A percentile compares a stretch with the other conserved stretches of the same genome.
Evolutionary conservation across 2,329 filamentous ascomycete genomes (phyloP).

Genomic region (Exophiala sp.): DNA sequence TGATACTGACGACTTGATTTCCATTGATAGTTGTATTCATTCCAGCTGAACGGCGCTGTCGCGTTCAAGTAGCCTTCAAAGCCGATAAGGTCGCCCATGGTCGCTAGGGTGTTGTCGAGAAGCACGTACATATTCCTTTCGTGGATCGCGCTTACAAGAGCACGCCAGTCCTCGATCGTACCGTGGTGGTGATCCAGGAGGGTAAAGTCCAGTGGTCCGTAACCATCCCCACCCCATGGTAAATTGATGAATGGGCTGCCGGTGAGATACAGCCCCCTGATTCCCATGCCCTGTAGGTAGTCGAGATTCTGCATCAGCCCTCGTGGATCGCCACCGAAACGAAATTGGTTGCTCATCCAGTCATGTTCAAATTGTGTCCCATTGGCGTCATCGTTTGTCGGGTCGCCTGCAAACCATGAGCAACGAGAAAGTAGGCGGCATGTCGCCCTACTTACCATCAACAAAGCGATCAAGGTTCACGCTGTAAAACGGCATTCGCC

Average conservation of each 20-base stretch:
- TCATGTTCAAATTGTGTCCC: too few relatives aligned
- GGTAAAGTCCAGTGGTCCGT: constrained; percentile 59
- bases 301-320: too few relatives aligned
- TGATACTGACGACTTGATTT: constrained; percentile 54
- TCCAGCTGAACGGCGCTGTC: constrained; percentile 53
- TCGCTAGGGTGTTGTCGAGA: constrained; percentile 64
- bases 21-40: constrained; percentile 59
- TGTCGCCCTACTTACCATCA: too few relatives aligned
- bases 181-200: constrained; percentile 63
- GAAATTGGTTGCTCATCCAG: too few relatives aligned
- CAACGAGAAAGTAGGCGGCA: not conserved
- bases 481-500: too few relatives aligned
- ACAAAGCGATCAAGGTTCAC: too few relatives aligned
- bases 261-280: too few relatives aligned
- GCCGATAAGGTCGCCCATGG: constrained; percentile 61
- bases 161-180: constrained; percentile 56
- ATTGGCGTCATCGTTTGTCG: too few relatives aligned
- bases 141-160: constrained; percentile 58
- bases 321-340: too few relatives aligned
- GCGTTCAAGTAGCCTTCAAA: constrained; percentile 60
- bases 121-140: constrained; percentile 62
- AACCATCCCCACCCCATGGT: constrained; percentile 31
- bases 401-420: not conserved
- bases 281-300: too few relatives aligned
- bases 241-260: not conserved